phyloP scores from a whole-genome alignment of 148 eudicot genomes.

The Cornus suecica region DNA sequence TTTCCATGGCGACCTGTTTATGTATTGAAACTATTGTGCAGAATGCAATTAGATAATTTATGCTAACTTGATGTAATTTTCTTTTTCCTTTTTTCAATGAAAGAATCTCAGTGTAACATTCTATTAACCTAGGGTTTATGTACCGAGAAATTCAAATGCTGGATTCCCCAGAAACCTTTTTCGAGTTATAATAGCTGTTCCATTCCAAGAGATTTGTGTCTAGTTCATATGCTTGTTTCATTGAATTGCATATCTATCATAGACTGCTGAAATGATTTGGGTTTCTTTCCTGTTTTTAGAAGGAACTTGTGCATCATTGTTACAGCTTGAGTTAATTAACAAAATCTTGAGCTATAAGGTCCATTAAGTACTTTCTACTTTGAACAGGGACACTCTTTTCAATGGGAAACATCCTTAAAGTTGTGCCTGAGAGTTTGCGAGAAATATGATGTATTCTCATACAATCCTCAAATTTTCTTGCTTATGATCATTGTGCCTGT shows the following conservation, averaged over 20 bases:
- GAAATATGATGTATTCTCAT: too few species aligned
- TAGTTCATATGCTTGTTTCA: not conserved
- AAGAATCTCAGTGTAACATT: not conserved
- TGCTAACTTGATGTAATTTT: not conserved
- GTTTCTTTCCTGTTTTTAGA: too few species aligned
- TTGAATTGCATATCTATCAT: not conserved
- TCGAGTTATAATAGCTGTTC: not conserved
- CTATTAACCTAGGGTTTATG: not conserved
- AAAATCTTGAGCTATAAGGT: too few species aligned
- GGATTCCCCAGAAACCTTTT: not conserved
- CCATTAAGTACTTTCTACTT: too few species aligned
- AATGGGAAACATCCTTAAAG: too few species aligned
- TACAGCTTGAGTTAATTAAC: too few species aligned
- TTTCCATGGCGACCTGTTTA: not conserved
- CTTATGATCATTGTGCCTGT: not conserved
- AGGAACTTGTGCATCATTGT: too few species aligned
- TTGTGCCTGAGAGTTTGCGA: not conserved
- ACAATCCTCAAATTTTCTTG: not conserved
- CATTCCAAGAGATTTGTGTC: too few species aligned
- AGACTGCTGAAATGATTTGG: too few species aligned
- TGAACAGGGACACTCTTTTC: too few species aligned
- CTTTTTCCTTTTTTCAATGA: not conserved
- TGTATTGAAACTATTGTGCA: slow-evolving; percentile 1
- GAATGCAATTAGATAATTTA: not conserved
- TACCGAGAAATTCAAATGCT: not conserved